Base-by-base conservation (phyloP, 2,329 filamentous ascomycete species). In the Graphilbum fragrans region DNA sequence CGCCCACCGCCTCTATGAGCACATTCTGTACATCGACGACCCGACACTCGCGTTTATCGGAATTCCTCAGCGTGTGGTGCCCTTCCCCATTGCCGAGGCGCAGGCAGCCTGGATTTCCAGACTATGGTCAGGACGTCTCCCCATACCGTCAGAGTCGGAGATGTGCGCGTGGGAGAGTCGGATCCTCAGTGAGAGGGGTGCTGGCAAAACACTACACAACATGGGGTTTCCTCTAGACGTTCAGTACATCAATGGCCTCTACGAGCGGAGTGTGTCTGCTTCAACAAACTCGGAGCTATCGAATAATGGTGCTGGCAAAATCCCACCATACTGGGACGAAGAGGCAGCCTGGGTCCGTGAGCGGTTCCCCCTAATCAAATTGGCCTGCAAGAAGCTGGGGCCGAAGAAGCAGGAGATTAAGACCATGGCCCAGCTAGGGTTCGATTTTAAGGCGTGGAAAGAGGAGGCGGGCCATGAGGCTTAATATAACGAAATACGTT, bases 11-110 rank as follows among this genome's bases (percentile, higher is more conserved):
- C 41, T 45, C 19, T 45, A 45, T 37, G 25, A 45, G 16, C 37
- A 42, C 23, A 76, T 84, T 12, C 83, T 81, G 52, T 83, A 82
- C 56, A 82, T 82, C 36, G 67, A 69, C 0, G 78, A 84, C 45
- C 77, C 79, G 0, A 72, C 73, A 0, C 59, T 84, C 1, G 61
- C 66, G 0, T 83, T 83, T 45, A 59, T 83, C 14, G 80, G 80
- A 0, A 70, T 79, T 0, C 77, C 76, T 2, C 77, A 82, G 50
- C 75, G 78, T 38, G 69, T 86, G 21, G 78, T 86, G 3, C 83
- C 84, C 0, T 86, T 87, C 47, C 78, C 80, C 0, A 55, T 84
- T 7, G 71, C 77, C 0, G 81, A 88, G 56, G 77, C 72, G 1
- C 82, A 88, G 53, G 68, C 70, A 2, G 76, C 80, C 0, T 70